phyloP scores from a whole-genome alignment of 345 rosid genomes.

The Capsella bursapastoris region DNA sequence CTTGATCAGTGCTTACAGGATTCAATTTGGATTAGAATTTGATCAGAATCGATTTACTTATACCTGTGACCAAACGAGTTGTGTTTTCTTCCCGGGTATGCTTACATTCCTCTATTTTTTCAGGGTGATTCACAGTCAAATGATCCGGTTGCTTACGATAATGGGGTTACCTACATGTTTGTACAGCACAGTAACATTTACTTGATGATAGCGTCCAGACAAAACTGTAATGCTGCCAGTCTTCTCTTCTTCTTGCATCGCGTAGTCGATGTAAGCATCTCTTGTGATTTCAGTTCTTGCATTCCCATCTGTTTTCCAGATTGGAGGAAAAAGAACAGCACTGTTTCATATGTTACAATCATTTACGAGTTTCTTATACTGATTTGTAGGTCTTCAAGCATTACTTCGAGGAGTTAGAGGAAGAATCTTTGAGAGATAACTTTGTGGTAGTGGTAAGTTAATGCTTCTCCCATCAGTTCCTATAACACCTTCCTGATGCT shows the following conservation, averaged over 20 bases:
- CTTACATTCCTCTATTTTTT: slow-evolving; percentile 15
- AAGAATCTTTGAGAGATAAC: slow-evolving; percentile 96
- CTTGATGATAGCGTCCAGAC: slow-evolving; percentile 87
- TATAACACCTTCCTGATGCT: background rate
- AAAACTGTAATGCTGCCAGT: slow-evolving; percentile 98
- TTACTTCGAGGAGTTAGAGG: slow-evolving; percentile 95
- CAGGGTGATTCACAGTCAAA: slow-evolving; percentile 98
- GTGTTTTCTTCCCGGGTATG: slow-evolving; percentile 14
- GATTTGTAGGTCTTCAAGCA: slow-evolving; percentile 78
- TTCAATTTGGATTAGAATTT: slow-evolving; percentile 13
- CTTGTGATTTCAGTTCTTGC: background rate
- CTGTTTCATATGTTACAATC: background rate
- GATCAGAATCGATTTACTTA: background rate
- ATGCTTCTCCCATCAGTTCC: slow-evolving; percentile 18
- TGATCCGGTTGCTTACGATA: slow-evolving; percentile 96
- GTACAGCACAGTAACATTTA: slow-evolving; percentile 93
- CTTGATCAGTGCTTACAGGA: slow-evolving; percentile 5
- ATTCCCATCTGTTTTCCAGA: background rate
- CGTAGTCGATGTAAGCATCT: slow-evolving; percentile 78
- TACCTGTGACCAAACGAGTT: background rate
- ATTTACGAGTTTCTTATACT: slow-evolving; percentile 18
- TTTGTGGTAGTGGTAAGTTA: slow-evolving; percentile 94
- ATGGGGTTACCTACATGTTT: slow-evolving; percentile 93
- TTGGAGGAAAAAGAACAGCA: background rate
- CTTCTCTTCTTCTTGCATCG: slow-evolving; percentile 89